These are phyloP conservation scores for Ophiorrhiza pumila DNA, from an alignment of 257 asterid genomes.

Conservation along the genomic window DNA sequence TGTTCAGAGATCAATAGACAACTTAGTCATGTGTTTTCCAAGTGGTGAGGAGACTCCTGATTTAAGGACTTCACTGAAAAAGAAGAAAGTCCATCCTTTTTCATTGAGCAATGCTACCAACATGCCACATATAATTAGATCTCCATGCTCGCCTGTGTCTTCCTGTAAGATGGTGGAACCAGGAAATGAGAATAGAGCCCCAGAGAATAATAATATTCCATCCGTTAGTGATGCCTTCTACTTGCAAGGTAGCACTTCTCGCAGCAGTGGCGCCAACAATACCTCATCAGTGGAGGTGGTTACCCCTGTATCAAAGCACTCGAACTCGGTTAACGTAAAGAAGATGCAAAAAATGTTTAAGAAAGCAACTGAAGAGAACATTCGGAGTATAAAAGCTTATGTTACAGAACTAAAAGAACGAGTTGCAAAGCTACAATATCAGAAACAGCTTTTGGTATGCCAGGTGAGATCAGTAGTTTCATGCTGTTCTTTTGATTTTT, in stretches of 20 bases:
- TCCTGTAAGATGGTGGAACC: slow-evolving; percentile 45
- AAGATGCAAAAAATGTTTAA: slow-evolving; percentile 87
- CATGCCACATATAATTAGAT: slow-evolving; percentile 63
- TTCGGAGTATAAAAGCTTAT: slow-evolving; percentile 77
- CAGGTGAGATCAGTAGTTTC: slow-evolving; percentile 48
- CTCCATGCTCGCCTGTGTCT: slow-evolving; percentile 76
- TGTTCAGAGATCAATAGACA: slow-evolving; percentile 80
- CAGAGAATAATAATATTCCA: slow-evolving; percentile 35
- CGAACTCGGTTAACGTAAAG: slow-evolving; percentile 67
- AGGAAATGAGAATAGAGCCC: slow-evolving; percentile 71
- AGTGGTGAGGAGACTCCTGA: slow-evolving; percentile 54
- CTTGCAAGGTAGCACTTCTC: slow-evolving; percentile 34
- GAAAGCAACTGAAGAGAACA: slow-evolving; percentile 90
- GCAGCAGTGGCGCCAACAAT: slow-evolving; percentile 30
- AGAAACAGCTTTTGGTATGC: slow-evolving; percentile 93
- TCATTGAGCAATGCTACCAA: slow-evolving; percentile 66
- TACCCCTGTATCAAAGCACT: slow-evolving; percentile 46
- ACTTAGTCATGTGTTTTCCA: slow-evolving; percentile 54
- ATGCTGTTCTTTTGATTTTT: slow-evolving; percentile 4
- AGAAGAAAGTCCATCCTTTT: slow-evolving; percentile 69
- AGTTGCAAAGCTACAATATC: slow-evolving; percentile 93
- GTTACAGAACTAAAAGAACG: slow-evolving; percentile 93
- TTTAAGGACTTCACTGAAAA: slow-evolving; percentile 42
- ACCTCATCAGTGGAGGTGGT: slow-evolving; percentile 41
- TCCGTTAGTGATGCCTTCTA: slow-evolving; percentile 24